Evolutionary conservation across 2,329 filamentous ascomycete species (phyloP), one percentile per base, ranked within the genome.

Genomic region (Aureobasidium sp.): DNA sequence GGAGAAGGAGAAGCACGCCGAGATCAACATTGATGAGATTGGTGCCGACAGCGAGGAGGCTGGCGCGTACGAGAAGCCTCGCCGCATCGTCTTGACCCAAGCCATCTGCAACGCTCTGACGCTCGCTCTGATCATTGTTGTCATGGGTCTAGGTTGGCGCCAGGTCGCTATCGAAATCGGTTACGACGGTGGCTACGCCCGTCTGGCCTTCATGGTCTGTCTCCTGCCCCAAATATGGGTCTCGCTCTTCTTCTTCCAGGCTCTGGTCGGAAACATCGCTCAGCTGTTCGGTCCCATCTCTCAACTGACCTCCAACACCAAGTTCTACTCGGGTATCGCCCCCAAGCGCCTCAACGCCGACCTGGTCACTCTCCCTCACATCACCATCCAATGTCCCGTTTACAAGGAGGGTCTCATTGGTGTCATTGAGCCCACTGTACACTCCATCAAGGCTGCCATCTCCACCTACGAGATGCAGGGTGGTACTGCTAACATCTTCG

Each of bases 401-500:
- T 73, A 76, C 70, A 74, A 75, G 67, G 72, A 75, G 65, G 73
- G 73, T 64, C 68, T 77, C 19, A 64, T 67, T 42, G 66, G 68
- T 58, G 74, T 68, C 71, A 73, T 74, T 60, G 71, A 71, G 57
- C 72, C 72, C 23, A 74, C 72, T 9, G 68, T 74, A 27, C 68
- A 68, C 47, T 74, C 72, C 0, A 64, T 74, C 64, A 74, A 74
- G 63, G 70, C 69, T 31, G 77, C 77, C 29, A 79, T 79, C 17
- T 77, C 77, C 1, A 79, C 77, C 11, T 79, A 79, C 63, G 77
- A 79, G 62, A 73, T 79, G 66, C 72, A 77, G 63, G 85, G 85
- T n/a, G 85, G 85, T 8, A 81, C 83, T 0, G 85, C 85, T 27
- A 86, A 82, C 66, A 85, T 88, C 63, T 86, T 86, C 66, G 73